Evolutionary conservation across 768 basidiomycete species (phyloP).

Genomic region (Porphyrellus cyaneotinctus): DNA sequence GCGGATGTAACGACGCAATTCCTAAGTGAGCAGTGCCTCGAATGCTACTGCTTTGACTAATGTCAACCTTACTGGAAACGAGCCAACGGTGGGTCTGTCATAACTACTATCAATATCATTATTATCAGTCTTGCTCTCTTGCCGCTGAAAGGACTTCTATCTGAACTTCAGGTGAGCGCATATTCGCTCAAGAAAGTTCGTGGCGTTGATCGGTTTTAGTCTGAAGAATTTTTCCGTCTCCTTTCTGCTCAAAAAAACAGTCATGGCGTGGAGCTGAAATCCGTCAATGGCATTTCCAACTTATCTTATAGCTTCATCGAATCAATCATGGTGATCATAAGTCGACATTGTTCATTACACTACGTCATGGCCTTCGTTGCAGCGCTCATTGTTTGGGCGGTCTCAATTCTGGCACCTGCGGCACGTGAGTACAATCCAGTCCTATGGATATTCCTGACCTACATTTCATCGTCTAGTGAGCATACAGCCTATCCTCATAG

Average conservation of each 20-base stretch:
- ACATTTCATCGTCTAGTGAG: conserved; percentile 1
- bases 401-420: conserved; percentile 9
- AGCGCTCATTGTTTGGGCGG: conserved; percentile 2
- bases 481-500: conserved; percentile 12
- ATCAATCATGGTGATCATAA: not conserved
- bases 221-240: conserved; percentile 20
- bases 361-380: conserved; percentile 8
- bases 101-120: conserved; percentile 15
- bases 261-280: conserved; percentile 1
- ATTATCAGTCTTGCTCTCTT: conserved; percentile 13
- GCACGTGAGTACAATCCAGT: conserved; percentile 9
- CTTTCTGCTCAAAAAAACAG: conserved; percentile 2
- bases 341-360: conserved; percentile 6
- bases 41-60: no score
- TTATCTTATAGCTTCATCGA: conserved; percentile 8
- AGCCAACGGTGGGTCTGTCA: conserved; percentile 10
- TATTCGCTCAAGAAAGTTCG: no score
- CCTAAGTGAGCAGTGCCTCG: conserved; percentile 4
- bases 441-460: not conserved
- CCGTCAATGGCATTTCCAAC: conserved; percentile 15
- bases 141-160: conserved; percentile 10
- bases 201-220: conserved; percentile 2
- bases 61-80: not conserved
- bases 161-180: conserved; percentile 8
- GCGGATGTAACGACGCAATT: conserved; percentile 2